These are phyloP conservation scores for Oropetium thomaeum DNA, from an alignment of 176 grass and related monocot genomes.

Conservation along the genomic window DNA sequence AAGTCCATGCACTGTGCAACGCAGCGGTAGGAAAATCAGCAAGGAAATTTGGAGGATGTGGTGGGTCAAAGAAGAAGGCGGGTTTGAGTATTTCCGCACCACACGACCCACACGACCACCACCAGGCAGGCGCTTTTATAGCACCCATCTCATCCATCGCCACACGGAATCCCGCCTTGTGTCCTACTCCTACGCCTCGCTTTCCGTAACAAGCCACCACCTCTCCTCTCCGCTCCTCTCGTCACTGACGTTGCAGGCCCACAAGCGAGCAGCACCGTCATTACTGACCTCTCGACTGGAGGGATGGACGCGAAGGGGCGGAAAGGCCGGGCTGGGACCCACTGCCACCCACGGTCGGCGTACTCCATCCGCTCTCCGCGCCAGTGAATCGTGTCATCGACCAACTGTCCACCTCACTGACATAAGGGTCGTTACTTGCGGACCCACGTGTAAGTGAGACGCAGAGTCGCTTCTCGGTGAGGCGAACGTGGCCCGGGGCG, in stretches of 20 bases:
- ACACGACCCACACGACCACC: background rate
- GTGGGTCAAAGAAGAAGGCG: background rate
- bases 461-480: fast-evolving
- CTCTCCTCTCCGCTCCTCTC: fast-evolving
- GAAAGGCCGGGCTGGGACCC: background rate
- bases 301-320: background rate
- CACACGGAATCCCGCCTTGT: slow-evolving; percentile 25
- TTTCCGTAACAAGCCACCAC: slow-evolving; percentile 15
- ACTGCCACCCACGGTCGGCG: background rate
- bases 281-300: background rate
- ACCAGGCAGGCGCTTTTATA: background rate
- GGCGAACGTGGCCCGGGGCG: slow-evolving; percentile 19
- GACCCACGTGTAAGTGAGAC: background rate
- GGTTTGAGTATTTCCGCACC: background rate
- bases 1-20: background rate
- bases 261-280: background rate
- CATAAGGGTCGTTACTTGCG: fast-evolving
- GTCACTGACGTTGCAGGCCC: background rate
- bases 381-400: background rate
- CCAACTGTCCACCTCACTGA: background rate
- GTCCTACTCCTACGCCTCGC: slow-evolving; percentile 14
- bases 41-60: background rate
- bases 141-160: background rate
- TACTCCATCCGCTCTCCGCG: background rate
- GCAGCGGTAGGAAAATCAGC: background rate